Conservation (phyloP, 2,329 filamentous ascomycete species). For the Pezicula neosporulosa region DNA sequence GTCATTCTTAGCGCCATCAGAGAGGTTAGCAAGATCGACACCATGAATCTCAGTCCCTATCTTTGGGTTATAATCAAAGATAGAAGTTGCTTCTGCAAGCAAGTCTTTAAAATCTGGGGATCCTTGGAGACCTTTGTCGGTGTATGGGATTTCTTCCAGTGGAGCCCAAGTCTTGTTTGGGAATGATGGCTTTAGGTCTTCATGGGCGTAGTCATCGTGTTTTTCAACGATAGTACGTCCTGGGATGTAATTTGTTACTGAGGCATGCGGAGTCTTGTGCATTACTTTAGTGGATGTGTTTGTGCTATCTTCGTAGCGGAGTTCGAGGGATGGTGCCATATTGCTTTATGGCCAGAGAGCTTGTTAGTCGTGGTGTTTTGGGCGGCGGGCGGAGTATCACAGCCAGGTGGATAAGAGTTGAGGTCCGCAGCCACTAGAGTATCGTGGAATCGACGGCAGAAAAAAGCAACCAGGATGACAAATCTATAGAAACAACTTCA, state of each 20-base stretch:
- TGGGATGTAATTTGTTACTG: constrained; percentile 27
- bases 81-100: constrained; percentile 45
- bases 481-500: no score
- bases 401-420: not conserved
- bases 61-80: constrained; percentile 49
- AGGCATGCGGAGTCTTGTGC: not conserved
- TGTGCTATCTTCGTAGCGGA: not conserved
- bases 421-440: no score
- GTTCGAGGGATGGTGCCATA: constrained; percentile 1
- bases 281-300: not conserved
- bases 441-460: no score
- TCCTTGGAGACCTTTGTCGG: constrained; percentile 51
- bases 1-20: constrained; percentile 43
- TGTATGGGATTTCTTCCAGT: constrained; percentile 43
- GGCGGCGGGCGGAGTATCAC: not conserved
- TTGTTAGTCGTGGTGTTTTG: not conserved
- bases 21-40: constrained; percentile 42
- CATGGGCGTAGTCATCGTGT: constrained; percentile 46
- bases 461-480: no score
- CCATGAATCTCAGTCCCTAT: constrained; percentile 32
- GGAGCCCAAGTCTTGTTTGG: constrained; percentile 49
- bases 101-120: constrained; percentile 50
- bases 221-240: constrained; percentile 41
- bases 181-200: constrained; percentile 49
- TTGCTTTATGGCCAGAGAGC: not conserved